Evolutionary conservation across 257 asterid species (phyloP).

Genomic region (Nicotiana knightiana): DNA sequence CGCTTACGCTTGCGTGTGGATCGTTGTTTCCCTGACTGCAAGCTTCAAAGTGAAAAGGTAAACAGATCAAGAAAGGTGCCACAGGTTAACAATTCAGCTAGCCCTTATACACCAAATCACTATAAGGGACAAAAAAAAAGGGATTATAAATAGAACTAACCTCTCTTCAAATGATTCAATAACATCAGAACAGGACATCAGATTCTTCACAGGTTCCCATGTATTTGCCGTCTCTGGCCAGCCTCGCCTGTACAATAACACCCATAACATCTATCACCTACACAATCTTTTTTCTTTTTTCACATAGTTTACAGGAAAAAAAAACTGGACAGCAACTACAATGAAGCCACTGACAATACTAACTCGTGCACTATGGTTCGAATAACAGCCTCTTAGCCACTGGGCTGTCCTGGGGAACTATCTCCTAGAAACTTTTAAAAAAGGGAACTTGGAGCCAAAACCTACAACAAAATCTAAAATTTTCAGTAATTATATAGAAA

Average conservation of each 20-base stretch:
- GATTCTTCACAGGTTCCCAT: slow-evolving; percentile 85
- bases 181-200: slow-evolving; percentile 54
- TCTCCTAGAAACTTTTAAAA: neutral
- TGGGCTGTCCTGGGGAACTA: neutral
- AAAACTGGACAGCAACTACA: neutral
- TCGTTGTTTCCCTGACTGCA: slow-evolving; percentile 43
- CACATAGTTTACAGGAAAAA: neutral
- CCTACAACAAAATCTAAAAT: neutral
- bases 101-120: slow-evolving; percentile 6
- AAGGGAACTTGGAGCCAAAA: slow-evolving; percentile 2
- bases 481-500: neutral
- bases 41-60: slow-evolving; percentile 33
- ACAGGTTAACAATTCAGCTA: slow-evolving; percentile 1
- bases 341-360: neutral
- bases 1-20: slow-evolving; percentile 70
- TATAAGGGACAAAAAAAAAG: slow-evolving; percentile 8
- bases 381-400: neutral
- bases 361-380: neutral
- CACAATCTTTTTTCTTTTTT: slow-evolving; percentile 9
- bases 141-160: slow-evolving; percentile 24
- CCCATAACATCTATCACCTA: slow-evolving; percentile 18
- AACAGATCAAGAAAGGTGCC: slow-evolving; percentile 12
- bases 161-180: slow-evolving; percentile 82
- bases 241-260: slow-evolving; percentile 62
- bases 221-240: slow-evolving; percentile 89